Evolutionary conservation across 805 yeast species (phyloP).

Genomic region (Hanseniaspora vineae): DNA sequence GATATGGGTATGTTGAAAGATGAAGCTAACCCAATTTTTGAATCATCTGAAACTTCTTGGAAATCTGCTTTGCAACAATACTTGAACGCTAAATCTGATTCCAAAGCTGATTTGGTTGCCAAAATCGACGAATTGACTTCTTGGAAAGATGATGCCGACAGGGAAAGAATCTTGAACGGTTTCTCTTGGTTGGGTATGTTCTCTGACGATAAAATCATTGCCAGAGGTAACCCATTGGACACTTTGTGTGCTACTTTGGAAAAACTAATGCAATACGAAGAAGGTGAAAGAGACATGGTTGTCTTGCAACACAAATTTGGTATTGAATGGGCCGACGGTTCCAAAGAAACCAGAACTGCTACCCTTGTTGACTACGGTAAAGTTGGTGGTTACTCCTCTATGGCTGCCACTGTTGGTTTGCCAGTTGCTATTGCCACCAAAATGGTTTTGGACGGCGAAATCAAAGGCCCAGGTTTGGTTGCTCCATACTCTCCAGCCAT

Average conservation of each 20-base stretch:
- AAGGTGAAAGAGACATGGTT: constrained; percentile 91
- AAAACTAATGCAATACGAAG: constrained; percentile 89
- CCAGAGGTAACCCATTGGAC: constrained; percentile 91
- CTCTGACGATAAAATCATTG: constrained; percentile 60
- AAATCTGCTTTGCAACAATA: constrained; percentile 70
- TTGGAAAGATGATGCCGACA: constrained; percentile 71
- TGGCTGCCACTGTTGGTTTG: constrained; percentile 97
- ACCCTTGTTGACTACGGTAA: constrained; percentile 90
- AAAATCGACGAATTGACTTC: constrained; percentile 66
- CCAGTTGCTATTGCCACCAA: constrained; percentile 94
- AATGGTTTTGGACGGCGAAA: constrained; percentile 73
- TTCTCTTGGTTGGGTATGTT: constrained; percentile 90
- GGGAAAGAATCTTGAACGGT: constrained; percentile 78
- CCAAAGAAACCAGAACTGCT: constrained; percentile 83
- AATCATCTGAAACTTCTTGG: constrained; percentile 53
- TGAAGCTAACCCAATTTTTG: constrained; percentile 46
- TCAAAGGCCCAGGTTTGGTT: constrained; percentile 66
- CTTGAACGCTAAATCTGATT: constrained; percentile 58
- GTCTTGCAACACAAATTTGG: constrained; percentile 96
- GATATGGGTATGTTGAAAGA: constrained; percentile 89
- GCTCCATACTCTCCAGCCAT: constrained; percentile 91
- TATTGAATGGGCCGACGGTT: constrained; percentile 91
- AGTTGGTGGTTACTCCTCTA: constrained; percentile 82
- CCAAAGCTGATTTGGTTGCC: constrained; percentile 61
- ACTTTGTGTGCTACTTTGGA: constrained; percentile 94